Percentiles rank a stretch among this genome's conserved stretches.
Evolutionary conservation across 164 flowering plant genomes (phyloP).

Genomic region (Warburgia ugandensis): DNA sequence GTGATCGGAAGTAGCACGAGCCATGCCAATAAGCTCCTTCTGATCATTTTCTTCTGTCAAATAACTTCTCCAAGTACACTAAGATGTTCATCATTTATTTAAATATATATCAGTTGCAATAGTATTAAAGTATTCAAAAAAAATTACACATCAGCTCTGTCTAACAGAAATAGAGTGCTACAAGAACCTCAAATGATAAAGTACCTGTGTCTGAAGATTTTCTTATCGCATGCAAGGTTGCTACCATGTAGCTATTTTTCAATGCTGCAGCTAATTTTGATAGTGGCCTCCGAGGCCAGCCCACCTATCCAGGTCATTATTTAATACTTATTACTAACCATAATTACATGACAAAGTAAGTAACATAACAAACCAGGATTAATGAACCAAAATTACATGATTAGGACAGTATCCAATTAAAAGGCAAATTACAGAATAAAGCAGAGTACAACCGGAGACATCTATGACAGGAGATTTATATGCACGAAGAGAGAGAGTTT

Average conservation of each 20-base stretch:
- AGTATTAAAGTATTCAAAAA: slow-evolving; percentile 3
- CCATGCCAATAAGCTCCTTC: slow-evolving; percentile 90
- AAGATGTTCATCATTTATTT: slow-evolving; percentile 54
- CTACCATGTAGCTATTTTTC: slow-evolving; percentile 96
- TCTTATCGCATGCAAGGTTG: slow-evolving; percentile 60
- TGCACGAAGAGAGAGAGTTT: no score
- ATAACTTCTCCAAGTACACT: slow-evolving; percentile 83
- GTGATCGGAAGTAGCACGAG: slow-evolving; percentile 97
- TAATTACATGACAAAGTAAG: no score
- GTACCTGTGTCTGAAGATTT: slow-evolving; percentile 65
- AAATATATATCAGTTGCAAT: slow-evolving; percentile 24
- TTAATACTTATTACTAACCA: no score
- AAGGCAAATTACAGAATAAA: no score
- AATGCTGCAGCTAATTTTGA: slow-evolving; percentile 81
- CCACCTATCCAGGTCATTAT: slow-evolving; percentile 52
- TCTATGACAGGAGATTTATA: no score
- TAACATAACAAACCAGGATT: no score
- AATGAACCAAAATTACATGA: no score
- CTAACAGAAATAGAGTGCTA: background rate
- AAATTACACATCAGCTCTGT: slow-evolving; percentile 11
- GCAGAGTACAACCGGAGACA: no score
- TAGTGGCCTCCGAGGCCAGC: slow-evolving; percentile 94
- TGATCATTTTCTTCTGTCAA: slow-evolving; percentile 68
- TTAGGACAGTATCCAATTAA: no score
- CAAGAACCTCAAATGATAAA: slow-evolving; percentile 8